Base-by-base conservation (phyloP, 345 rosid species). In the Eucalyptus sp. region DNA sequence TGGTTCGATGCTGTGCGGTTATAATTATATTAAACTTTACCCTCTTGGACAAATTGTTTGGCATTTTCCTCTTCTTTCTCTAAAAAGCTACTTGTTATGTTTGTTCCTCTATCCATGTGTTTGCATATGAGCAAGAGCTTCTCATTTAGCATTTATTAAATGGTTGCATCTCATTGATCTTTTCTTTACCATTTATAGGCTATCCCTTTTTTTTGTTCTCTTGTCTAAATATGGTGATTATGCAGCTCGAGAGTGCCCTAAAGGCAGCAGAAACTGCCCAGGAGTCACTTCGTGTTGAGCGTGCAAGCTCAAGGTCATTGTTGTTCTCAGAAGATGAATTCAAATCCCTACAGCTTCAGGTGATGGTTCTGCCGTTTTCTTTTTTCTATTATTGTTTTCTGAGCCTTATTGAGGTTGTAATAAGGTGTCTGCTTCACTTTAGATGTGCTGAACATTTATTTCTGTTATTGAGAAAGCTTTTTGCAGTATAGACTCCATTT, bases 341-440 rank as follows among this genome's bases (percentile, higher is more conserved):
- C 90, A 97, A 95, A 91, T 93, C 98, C 51, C 95, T 98, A 89
- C 96, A 98, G 88, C 92, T 94, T 90, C 98, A 98, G 99, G 99
- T 98, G 90, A 83, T 68, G 87, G 86, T 85, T 89, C 64, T 20
- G 29, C 22, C 20, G 15, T 56, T 37, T 89, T 79, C 15, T 3
- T 25, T 86, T 81, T 76, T 37, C 44, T 50, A 43, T n/a, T 22
- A 20, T 62, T 31, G 46, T 62, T 71, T 41, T 68, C 50, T 76
- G 86, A 88, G 80, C 31, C 43, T 79, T 56, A 10, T 29, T 81
- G 66, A 24, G 66, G 25, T 76, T 56, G 49, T 20, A 66, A 7
- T 66, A 13, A n/a, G 18, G 11, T 66, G 79, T 66, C 79, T 66
- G 43, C 79, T 66, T 31, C 22, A 31, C 79, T 66, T 15, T 66